Percentiles rank a stretch among this genome's conserved stretches.
Evolutionary conservation across 2,329 filamentous ascomycete genomes (phyloP).

Genomic region (Aureobasidium uvarum): DNA sequence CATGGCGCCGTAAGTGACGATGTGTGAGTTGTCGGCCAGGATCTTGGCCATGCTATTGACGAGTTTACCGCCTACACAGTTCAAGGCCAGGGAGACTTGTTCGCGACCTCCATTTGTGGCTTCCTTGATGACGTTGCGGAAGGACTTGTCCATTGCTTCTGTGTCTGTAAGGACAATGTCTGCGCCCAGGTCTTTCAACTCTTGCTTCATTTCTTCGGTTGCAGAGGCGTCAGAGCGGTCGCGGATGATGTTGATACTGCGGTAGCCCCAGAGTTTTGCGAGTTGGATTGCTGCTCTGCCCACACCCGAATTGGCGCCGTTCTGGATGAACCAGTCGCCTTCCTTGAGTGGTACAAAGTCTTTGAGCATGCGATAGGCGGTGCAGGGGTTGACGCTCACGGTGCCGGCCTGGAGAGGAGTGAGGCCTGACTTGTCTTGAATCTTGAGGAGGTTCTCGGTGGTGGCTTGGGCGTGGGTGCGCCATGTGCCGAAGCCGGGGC

Average conservation of each 20-base stretch:
- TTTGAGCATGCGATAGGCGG: constrained; percentile 87
- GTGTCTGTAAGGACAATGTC: constrained; percentile 62
- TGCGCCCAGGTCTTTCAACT: constrained; percentile 61
- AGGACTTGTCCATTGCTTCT: constrained; percentile 60
- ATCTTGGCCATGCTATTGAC: constrained; percentile 75
- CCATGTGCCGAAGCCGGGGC: constrained; percentile 87
- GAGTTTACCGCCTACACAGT: constrained; percentile 89
- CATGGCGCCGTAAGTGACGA: constrained; percentile 98
- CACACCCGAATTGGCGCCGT: constrained; percentile 92
- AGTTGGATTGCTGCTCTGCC: constrained; percentile 90
- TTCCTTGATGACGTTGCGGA: constrained; percentile 60
- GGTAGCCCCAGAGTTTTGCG: constrained; percentile 78
- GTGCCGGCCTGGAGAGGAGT: constrained; percentile 78
- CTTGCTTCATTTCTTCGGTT: constrained; percentile 62
- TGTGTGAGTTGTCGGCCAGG: constrained; percentile 62
- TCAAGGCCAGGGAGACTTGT: constrained; percentile 73
- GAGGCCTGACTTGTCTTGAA: constrained; percentile 68
- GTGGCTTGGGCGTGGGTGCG: constrained; percentile 76
- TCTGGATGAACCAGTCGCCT: constrained; percentile 90
- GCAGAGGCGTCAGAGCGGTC: constrained; percentile 69
- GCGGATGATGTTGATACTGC: constrained; percentile 86
- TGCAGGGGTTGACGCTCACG: constrained; percentile 88
- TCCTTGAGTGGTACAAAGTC: constrained; percentile 67
- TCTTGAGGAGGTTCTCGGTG: constrained; percentile 61
- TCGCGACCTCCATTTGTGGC: constrained; percentile 71